Evolutionary conservation across 1,284 basidiomycete species (phyloP).

Genomic region (Naganishia sp.): DNA sequence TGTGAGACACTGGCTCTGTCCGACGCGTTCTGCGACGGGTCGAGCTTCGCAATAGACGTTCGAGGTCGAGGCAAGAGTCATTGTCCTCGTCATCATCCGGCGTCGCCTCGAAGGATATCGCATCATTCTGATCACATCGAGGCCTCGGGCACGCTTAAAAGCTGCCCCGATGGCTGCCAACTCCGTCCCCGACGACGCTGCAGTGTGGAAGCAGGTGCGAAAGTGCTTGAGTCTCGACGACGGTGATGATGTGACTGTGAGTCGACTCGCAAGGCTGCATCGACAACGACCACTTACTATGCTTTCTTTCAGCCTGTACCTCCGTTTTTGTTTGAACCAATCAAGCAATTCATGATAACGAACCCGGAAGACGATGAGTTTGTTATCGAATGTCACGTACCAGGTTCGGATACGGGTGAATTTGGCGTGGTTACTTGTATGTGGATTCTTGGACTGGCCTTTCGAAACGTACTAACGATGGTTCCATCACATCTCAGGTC

Average conservation of each 20-base stretch:
- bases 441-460: background rate
- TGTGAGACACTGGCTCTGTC: no score
- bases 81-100: no score
- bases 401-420: constrained; percentile 6
- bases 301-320: constrained; percentile 19
- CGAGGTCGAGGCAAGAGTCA: no score
- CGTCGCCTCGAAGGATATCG: no score
- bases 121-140: no score
- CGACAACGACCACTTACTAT: background rate
- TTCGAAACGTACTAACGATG: background rate
- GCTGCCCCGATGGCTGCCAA: background rate
- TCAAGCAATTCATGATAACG: constrained; percentile 10
- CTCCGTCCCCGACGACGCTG: background rate
- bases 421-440: constrained; percentile 30
- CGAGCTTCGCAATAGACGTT: no score
- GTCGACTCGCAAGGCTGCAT: background rate
- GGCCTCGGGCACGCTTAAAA: background rate
- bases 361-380: constrained; percentile 30
- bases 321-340: constrained; percentile 13
- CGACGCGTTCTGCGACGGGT: no score
- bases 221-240: constrained; percentile 26
- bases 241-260: constrained; percentile 22
- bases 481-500: constrained; percentile 9
- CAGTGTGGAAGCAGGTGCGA: constrained; percentile 21
- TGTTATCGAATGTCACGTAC: constrained; percentile 29